These are phyloP conservation scores for Starmera pachycereana DNA, from an alignment of 805 yeast species.

Conservation along the genomic window DNA sequence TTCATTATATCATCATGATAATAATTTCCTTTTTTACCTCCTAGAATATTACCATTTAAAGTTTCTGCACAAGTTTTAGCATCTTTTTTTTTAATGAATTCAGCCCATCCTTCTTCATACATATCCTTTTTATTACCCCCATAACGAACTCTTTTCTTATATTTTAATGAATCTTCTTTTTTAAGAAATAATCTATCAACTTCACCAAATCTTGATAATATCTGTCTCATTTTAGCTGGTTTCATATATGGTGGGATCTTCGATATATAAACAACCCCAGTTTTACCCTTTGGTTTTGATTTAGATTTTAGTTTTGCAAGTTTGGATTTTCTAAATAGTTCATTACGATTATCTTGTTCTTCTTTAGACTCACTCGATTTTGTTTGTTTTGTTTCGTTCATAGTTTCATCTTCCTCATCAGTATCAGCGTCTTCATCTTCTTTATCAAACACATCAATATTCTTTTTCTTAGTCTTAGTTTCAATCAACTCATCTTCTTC, in stretches of 20 bases:
- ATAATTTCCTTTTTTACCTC: constrained; percentile 85
- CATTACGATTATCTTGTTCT: constrained; percentile 21
- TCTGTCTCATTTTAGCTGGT: constrained; percentile 79
- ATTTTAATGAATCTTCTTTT: constrained; percentile 65
- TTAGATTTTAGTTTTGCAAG: constrained; percentile 45
- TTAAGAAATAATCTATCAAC: constrained; percentile 80
- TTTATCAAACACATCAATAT: constrained; percentile 12
- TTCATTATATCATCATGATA: constrained; percentile 93
- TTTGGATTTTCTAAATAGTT: constrained; percentile 44
- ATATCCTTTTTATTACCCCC: constrained; percentile 90
- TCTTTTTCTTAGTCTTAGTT: constrained; percentile 12
- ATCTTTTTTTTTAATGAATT: constrained; percentile 69
- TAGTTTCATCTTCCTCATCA: constrained; percentile 11
- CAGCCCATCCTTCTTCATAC: constrained; percentile 96
- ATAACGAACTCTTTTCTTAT: constrained; percentile 60
- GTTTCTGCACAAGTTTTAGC: constrained; percentile 85
- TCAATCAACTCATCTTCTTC: constrained; percentile 20
- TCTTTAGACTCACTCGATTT: constrained; percentile 6
- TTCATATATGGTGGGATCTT: constrained; percentile 95
- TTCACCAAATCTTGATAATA: constrained; percentile 73
- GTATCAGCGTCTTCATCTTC: constrained; percentile 11
- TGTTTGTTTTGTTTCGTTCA: constrained; percentile 1
- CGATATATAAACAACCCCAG: constrained; percentile 92
- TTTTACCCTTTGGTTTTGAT: constrained; percentile 42
- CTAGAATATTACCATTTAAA: constrained; percentile 78